These are phyloP conservation scores for Penicillium sclerotigenum DNA, from an alignment of 2,329 filamentous ascomycete species.

Conservation along the genomic window DNA sequence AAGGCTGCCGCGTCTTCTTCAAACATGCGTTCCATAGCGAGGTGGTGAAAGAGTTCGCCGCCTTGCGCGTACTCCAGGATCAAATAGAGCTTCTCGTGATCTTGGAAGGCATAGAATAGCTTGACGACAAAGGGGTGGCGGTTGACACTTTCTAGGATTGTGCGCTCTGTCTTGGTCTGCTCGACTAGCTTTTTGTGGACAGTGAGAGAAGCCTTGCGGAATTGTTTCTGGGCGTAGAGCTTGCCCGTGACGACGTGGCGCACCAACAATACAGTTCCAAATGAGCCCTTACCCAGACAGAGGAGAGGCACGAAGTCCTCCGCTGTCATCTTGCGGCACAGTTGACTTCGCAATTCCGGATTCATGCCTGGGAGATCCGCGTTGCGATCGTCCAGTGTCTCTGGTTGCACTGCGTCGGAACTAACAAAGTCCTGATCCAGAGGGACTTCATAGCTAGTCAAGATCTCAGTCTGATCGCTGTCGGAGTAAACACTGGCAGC, in stretches of 20 bases:
- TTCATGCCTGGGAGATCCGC: slow-evolving; percentile 42
- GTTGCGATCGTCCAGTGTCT: slow-evolving; percentile 38
- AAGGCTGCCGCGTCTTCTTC: slow-evolving; percentile 84
- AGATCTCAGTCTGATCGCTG: slow-evolving; percentile 65
- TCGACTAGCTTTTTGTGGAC: slow-evolving; percentile 95
- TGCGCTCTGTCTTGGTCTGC: slow-evolving; percentile 94
- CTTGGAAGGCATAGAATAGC: slow-evolving; percentile 96
- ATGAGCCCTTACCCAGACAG: slow-evolving; percentile 93
- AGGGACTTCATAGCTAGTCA: slow-evolving; percentile 79
- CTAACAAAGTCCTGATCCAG: slow-evolving; percentile 84
- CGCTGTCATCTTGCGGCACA: slow-evolving; percentile 79
- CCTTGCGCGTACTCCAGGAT: slow-evolving; percentile 98
- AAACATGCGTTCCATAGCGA: slow-evolving; percentile 93
- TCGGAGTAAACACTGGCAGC: slow-evolving; percentile 61
- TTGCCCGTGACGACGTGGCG: slow-evolving; percentile 84
- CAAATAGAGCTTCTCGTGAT: slow-evolving; percentile 93
- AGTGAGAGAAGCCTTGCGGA: slow-evolving; percentile 92
- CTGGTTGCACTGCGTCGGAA: slow-evolving; percentile 45
- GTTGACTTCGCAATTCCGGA: slow-evolving; percentile 51
- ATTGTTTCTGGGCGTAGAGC: slow-evolving; percentile 96
- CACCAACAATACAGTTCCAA: slow-evolving; percentile 90
- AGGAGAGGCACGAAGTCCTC: slow-evolving; percentile 86
- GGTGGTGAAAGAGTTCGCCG: slow-evolving; percentile 93
- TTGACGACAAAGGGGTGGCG: slow-evolving; percentile 97
- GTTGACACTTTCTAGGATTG: slow-evolving; percentile 92